Evolutionary conservation across 2,329 filamentous ascomycete genomes (phyloP), one percentile per base, ranked within the genome.

Genomic region (Nemania sp.): DNA sequence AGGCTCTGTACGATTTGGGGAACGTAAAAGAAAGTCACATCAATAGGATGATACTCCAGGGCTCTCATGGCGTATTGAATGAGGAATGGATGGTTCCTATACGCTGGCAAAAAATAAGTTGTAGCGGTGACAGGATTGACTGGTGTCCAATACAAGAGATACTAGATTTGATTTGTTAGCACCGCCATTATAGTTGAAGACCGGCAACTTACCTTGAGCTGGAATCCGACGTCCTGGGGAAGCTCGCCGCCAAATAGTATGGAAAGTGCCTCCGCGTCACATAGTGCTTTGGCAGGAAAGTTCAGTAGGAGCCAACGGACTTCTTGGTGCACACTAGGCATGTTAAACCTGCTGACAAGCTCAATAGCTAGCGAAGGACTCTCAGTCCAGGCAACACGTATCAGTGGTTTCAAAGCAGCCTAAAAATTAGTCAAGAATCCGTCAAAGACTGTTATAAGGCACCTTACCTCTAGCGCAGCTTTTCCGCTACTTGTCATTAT

Each of bases 11-110:
- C 96, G 74, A 99, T 97, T 78, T 99, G 96, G 6, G 97, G 96
- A 2, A 99, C 96, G 77, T 98, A 98, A 81, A 98, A 99, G 85
- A 99, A 99, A 0, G 95, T 97, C 22, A 98, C 90, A 77, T 98
- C 96, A n/a, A 98, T 91, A 0, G 94, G 91, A 76, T 99, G 96
- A 73, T 92, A 94, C 78, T 99, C 96, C 55, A 99, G 81, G 2
- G 96, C 93, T 75, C 94, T 89, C 90, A 99, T 97, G 1, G 96
- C 96, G 79, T 98, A 99, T 79, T 99, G 97, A 45, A 98, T 89
- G 61, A 99, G 87, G 80, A 94, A 97, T 0, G 97, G 93, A 76
- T 99, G 92, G 75, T 97, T 95, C 47, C 90, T 90, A 79, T 97
- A 99, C 0, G 91, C 90, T 0, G 97, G 97, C 73, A 97, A 79